phyloP scores from a whole-genome alignment of 768 basidiomycete genomes.

The Neoboletus brunneissimus region DNA sequence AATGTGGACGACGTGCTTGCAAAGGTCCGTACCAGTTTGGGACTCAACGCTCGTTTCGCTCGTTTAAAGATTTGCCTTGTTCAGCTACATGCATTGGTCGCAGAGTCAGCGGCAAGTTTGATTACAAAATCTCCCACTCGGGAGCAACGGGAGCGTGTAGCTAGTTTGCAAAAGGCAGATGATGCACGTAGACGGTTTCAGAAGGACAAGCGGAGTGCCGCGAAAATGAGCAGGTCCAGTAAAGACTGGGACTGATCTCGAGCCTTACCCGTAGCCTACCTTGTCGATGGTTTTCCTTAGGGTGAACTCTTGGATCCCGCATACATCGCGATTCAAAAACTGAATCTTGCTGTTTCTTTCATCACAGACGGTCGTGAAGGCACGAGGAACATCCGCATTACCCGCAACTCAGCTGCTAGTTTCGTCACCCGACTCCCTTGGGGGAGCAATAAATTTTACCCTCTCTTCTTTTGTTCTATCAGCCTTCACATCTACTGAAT shows the following conservation, averaged over 20 bases:
- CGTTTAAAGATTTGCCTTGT: background rate
- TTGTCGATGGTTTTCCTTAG: too few species aligned
- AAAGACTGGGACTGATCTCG: slow-evolving; percentile 27
- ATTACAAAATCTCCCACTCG: slow-evolving; percentile 24
- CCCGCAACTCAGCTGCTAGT: background rate
- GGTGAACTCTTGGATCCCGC: background rate
- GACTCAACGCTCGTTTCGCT: background rate
- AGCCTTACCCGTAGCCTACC: background rate
- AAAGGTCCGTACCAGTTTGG: slow-evolving; percentile 43
- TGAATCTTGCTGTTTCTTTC: background rate
- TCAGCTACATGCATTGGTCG: slow-evolving; percentile 29
- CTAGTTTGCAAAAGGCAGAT: slow-evolving; percentile 19
- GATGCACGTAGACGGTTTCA: slow-evolving; percentile 21
- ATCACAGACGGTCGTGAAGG: background rate
- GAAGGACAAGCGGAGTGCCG: slow-evolving; percentile 25
- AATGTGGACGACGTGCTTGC: slow-evolving; percentile 70
- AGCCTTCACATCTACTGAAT: background rate
- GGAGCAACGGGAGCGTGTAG: slow-evolving; percentile 29
- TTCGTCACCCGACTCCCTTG: background rate
- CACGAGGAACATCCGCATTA: background rate
- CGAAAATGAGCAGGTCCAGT: slow-evolving; percentile 27
- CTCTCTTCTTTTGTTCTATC: background rate
- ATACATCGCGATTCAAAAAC: background rate
- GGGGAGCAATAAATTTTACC: background rate
- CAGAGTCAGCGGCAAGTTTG: slow-evolving; percentile 19